Percentiles rank a stretch among this genome's conserved stretches.
Evolutionary conservation across 345 rosid genomes (phyloP).

Genomic region (Moricandia arvensis): DNA sequence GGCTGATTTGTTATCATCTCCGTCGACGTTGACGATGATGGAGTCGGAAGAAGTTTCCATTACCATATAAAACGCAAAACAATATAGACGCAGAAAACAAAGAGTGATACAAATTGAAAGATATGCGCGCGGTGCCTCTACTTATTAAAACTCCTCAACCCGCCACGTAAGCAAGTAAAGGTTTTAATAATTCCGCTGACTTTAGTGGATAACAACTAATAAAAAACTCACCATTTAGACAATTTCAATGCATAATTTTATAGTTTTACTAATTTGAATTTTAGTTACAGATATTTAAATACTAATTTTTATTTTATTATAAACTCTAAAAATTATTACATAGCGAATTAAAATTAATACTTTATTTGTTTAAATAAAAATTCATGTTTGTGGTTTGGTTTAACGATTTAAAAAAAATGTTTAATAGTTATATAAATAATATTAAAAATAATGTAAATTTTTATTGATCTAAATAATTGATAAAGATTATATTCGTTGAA

Average conservation of each 20-base stretch:
- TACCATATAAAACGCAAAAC: neutral
- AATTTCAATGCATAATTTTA: constrained; percentile 4
- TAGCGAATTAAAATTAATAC: too few species aligned
- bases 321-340: too few species aligned
- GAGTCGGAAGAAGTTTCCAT: constrained; percentile 36
- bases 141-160: neutral
- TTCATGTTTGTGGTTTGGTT: too few species aligned
- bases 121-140: constrained; percentile 33
- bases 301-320: too few species aligned
- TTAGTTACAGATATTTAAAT: too few species aligned
- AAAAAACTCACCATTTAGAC: constrained; percentile 10
- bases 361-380: too few species aligned
- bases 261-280: neutral
- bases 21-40: constrained; percentile 30
- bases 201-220: neutral
- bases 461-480: too few species aligned
- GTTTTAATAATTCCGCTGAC: neutral
- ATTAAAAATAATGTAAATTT: too few species aligned
- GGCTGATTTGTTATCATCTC: constrained; percentile 35
- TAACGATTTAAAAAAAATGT: too few species aligned
- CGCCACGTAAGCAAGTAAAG: constrained; percentile 24
- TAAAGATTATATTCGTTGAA: too few species aligned
- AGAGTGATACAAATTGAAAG: constrained; percentile 5
- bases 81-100: neutral
- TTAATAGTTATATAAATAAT: too few species aligned